Conservation (phyloP, 2,329 filamentous ascomycete species). For the Sporothrix sp. region DNA sequence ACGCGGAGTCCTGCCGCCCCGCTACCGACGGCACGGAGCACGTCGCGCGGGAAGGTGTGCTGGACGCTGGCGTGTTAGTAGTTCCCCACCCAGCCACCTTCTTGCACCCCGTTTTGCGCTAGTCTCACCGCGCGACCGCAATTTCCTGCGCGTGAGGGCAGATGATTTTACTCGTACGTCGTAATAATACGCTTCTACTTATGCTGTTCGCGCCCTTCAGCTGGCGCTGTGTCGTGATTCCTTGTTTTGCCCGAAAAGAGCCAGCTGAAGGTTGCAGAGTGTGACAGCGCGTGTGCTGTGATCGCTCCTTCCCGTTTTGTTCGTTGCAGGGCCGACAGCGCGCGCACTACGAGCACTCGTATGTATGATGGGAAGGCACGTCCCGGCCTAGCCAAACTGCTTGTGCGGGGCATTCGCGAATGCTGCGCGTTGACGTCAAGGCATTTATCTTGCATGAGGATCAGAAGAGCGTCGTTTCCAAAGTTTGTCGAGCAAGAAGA, state of each 20-base stretch:
- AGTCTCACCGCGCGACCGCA: not conserved
- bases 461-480: not conserved
- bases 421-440: not conserved
- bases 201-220: not conserved
- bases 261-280: too few species aligned
- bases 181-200: not conserved
- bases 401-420: not conserved
- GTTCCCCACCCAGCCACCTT: not conserved
- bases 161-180: not conserved
- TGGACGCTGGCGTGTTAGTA: too few species aligned
- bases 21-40: not conserved
- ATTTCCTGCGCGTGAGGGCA: too few species aligned
- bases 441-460: too few species aligned
- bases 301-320: slow-evolving; percentile 5
- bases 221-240: not conserved
- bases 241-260: too few species aligned
- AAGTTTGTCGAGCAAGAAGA: too few species aligned
- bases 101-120: not conserved
- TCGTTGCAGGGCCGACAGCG: too few species aligned
- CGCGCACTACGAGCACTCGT: not conserved
- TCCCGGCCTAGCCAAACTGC: too few species aligned
- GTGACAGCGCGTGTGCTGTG: too few species aligned
- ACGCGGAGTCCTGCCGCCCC: slow-evolving; percentile 2
- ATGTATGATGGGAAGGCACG: not conserved
- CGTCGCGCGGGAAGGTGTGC: not conserved